A percentile compares a stretch with the other conserved stretches of the same genome.
phyloP scores from a whole-genome alignment of 768 basidiomycete species.

The Crassisporium funariophilum region DNA sequence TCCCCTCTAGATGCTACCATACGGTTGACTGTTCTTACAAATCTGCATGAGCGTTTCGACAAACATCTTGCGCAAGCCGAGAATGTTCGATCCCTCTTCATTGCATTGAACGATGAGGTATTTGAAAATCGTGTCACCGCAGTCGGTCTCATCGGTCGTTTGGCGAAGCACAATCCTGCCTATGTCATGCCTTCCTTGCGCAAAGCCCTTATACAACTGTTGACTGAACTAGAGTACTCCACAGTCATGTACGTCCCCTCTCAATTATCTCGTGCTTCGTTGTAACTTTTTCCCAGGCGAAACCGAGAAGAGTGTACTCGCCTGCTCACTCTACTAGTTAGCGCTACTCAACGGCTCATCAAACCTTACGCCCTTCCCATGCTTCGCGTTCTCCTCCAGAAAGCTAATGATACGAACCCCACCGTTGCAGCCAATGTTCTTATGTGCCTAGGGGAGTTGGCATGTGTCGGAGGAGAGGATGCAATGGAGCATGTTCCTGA shows the following conservation, averaged over 20 bases:
- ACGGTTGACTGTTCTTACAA: conserved; percentile 81
- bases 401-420: conserved; percentile 83
- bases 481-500: conserved; percentile 79
- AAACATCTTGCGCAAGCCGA: conserved; percentile 97
- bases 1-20: conserved; percentile 68
- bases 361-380: conserved; percentile 95
- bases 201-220: conserved; percentile 92
- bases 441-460: conserved; percentile 92
- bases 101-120: conserved; percentile 95
- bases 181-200: conserved; percentile 98
- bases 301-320: conserved; percentile 92
- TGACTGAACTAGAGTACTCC: conserved; percentile 97
- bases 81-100: conserved; percentile 96
- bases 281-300: conserved; percentile 49
- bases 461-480: conserved; percentile 93
- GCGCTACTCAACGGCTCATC: conserved; percentile 90
- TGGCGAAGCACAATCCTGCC: conserved; percentile 94
- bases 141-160: conserved; percentile 86
- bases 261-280: not conserved
- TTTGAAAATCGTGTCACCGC: conserved; percentile 94
- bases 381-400: conserved; percentile 87
- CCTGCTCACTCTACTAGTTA: conserved; percentile 84
- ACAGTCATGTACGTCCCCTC: conserved; percentile 59
- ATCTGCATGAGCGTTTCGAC: conserved; percentile 92
- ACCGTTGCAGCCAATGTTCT: conserved; percentile 91